A percentile compares a stretch with the other conserved stretches of the same genome.
phyloP scores from a whole-genome alignment of 202 grass and related monocot species.

The Digitaria exilis region DNA sequence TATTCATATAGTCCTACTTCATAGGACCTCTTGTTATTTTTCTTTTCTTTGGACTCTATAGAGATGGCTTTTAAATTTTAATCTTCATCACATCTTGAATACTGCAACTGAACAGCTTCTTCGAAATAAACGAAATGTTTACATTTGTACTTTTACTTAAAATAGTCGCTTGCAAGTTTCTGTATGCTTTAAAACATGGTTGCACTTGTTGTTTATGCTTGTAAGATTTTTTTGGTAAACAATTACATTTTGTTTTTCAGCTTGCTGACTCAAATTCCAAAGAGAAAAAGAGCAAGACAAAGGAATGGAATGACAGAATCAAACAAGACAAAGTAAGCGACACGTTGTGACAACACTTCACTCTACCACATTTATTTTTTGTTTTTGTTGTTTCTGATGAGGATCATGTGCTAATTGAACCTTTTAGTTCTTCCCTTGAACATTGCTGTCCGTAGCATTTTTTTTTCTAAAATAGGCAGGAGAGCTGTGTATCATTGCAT shows the following conservation, averaged over 20 bases:
- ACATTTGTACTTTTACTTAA: neutral
- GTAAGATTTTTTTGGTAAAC: neutral
- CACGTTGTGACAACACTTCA: no score
- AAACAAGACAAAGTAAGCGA: constrained; percentile 57
- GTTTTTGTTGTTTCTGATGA: neutral
- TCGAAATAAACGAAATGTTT: neutral
- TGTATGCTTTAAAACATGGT: neutral
- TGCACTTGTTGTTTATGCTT: neutral
- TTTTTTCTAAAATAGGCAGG: no score
- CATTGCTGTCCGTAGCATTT: neutral
- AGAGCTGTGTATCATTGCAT: no score
- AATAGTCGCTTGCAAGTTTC: neutral
- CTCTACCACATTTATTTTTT: neutral
- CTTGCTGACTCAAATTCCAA: constrained; percentile 31
- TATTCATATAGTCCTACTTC: neutral
- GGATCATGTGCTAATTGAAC: neutral
- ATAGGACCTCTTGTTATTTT: neutral
- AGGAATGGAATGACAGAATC: constrained; percentile 45
- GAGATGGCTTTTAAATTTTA: neutral
- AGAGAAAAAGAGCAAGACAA: constrained; percentile 55
- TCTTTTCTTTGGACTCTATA: neutral
- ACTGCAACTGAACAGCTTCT: neutral
- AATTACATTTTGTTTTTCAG: constrained; percentile 30
- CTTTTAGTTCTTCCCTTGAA: constrained; percentile 3
- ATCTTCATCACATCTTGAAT: neutral